Percentiles rank a stretch among this genome's conserved stretches.
These are phyloP conservation scores for Boletus tylopilopsis DNA, from an alignment of 768 basidiomycete species.

Conservation along the genomic window DNA sequence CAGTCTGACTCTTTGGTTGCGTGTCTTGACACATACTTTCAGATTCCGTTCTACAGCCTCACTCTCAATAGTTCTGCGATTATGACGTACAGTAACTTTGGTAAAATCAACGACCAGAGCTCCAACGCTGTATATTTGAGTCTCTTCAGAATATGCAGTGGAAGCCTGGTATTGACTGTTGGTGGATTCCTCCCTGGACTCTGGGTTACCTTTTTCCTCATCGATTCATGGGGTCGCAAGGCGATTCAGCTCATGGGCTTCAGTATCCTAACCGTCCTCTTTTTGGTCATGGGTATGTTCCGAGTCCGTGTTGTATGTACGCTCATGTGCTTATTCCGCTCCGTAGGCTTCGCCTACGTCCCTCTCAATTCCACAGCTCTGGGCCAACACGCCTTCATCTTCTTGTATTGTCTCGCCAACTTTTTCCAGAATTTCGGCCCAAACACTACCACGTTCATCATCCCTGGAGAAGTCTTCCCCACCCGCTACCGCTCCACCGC, in stretches of 20 bases:
- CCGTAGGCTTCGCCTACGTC: slow-evolving; percentile 59
- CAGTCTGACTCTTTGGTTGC: not conserved
- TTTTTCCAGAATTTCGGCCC: slow-evolving; percentile 19
- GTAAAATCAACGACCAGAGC: slow-evolving; percentile 35
- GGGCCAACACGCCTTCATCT: slow-evolving; percentile 55
- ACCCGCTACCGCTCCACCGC: slow-evolving; percentile 71
- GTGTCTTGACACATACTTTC: slow-evolving; percentile 3
- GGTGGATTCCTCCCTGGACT: slow-evolving; percentile 43
- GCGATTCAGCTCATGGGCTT: slow-evolving; percentile 77
- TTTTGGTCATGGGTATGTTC: slow-evolving; percentile 61
- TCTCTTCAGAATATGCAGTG: slow-evolving; percentile 21
- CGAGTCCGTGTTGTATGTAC: not conserved
- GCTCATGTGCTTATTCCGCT: not conserved
- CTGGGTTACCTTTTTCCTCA: slow-evolving; percentile 60
- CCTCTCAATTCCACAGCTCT: slow-evolving; percentile 44
- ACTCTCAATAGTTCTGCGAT: slow-evolving; percentile 79
- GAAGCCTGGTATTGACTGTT: slow-evolving; percentile 14
- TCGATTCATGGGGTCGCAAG: slow-evolving; percentile 72
- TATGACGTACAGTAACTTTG: slow-evolving; percentile 64
- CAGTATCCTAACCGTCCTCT: slow-evolving; percentile 57
- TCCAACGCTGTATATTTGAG: slow-evolving; percentile 18
- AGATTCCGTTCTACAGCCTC: slow-evolving; percentile 87
- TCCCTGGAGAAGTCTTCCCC: slow-evolving; percentile 77
- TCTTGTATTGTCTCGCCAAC: slow-evolving; percentile 12
- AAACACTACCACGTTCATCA: slow-evolving; percentile 66